These are phyloP conservation scores for Lactarius hatsudake DNA, from an alignment of 768 basidiomycete genomes.

Conservation along the genomic window DNA sequence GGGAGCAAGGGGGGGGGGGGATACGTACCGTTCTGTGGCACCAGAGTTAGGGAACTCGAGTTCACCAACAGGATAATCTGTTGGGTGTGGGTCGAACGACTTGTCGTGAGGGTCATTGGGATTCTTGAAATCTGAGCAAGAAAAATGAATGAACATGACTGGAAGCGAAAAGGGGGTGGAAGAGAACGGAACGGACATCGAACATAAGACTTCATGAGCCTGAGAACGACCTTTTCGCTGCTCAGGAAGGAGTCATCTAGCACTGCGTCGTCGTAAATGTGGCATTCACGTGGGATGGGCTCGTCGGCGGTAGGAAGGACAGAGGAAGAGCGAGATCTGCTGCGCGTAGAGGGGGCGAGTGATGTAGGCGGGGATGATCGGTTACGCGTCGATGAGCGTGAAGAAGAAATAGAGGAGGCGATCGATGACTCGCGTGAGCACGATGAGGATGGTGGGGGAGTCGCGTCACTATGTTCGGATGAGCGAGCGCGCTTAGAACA, in stretches of 20 bases:
- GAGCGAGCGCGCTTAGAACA: conserved; percentile 24
- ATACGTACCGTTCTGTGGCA: conserved; percentile 63
- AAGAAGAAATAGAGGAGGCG: conserved; percentile 27
- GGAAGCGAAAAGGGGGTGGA: background rate
- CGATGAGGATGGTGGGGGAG: conserved; percentile 14
- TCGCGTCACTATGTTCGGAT: conserved; percentile 23
- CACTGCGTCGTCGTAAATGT: conserved; percentile 52
- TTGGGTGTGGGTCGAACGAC: conserved; percentile 60
- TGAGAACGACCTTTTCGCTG: conserved; percentile 61
- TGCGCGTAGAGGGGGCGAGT: conserved; percentile 28
- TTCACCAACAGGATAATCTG: conserved; percentile 59
- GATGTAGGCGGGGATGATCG: conserved; percentile 30
- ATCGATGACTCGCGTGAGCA: conserved; percentile 21
- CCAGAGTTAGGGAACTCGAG: conserved; percentile 76
- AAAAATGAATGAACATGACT: background rate
- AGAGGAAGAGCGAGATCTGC: conserved; percentile 70
- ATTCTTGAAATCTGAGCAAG: conserved; percentile 62
- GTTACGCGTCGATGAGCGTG: conserved; percentile 29
- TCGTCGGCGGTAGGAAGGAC: conserved; percentile 41
- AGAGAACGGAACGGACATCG: conserved; percentile 47
- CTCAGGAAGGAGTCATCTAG: conserved; percentile 54
- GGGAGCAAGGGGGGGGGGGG: background rate
- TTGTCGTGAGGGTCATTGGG: conserved; percentile 58
- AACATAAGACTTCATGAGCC: conserved; percentile 66
- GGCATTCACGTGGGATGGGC: conserved; percentile 44